These are phyloP conservation scores for Fusarium sp. DNA, from an alignment of 2,329 filamentous ascomycete species.

Conservation along the genomic window DNA sequence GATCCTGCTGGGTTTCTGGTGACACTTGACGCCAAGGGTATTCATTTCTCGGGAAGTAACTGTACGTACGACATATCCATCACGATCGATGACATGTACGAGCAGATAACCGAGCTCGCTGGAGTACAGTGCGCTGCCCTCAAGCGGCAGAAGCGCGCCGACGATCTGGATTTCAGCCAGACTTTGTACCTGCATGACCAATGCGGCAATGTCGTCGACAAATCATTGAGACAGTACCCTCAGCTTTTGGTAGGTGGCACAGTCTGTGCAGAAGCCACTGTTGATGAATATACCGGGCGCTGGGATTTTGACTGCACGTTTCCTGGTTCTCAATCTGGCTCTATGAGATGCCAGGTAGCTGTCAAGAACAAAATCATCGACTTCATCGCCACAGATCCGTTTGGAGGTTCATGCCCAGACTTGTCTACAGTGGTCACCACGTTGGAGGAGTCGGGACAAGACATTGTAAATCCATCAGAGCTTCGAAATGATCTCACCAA, in stretches of 20 bases:
- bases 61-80: constrained; percentile 53
- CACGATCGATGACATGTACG: constrained; percentile 49
- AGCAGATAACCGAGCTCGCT: constrained; percentile 50
- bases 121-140: constrained; percentile 48
- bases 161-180: constrained; percentile 50
- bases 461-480: constrained; percentile 46
- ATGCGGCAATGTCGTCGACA: constrained; percentile 49
- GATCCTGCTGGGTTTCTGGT: constrained; percentile 50
- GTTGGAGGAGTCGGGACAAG: constrained; percentile 45
- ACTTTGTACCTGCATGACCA: constrained; percentile 52
- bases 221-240: constrained; percentile 46
- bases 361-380: constrained; percentile 51
- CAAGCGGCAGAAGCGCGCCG: constrained; percentile 37
- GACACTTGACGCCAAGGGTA: constrained; percentile 49
- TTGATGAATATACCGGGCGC: constrained; percentile 45
- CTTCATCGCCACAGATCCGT: constrained; percentile 52
- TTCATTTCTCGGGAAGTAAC: constrained; percentile 52
- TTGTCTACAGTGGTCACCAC: constrained; percentile 52
- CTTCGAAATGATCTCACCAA: constrained; percentile 47
- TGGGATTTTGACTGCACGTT: constrained; percentile 55
- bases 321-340: constrained; percentile 49
- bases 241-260: constrained; percentile 50
- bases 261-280: constrained; percentile 46
- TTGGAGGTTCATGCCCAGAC: constrained; percentile 53
- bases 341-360: constrained; percentile 48